Evolutionary conservation across 441 rosid genomes (phyloP), one percentile per base, ranked within the genome.

Genomic region (Corymbia calophylla): DNA sequence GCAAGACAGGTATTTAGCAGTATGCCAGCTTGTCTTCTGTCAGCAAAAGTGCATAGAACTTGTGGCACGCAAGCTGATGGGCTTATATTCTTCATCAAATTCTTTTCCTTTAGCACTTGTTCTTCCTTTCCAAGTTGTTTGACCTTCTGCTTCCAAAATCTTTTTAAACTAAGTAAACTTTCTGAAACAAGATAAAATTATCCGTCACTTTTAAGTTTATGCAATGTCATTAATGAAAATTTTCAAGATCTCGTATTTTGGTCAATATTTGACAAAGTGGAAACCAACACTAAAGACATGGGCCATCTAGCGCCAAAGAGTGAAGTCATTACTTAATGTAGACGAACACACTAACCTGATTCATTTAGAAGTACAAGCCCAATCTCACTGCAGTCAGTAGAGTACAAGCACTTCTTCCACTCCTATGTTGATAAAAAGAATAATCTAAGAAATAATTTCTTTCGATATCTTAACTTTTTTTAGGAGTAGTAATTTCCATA

Each of bases 361-460:
- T 91, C 97, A 92, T 91, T 95, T 89, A 95, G 88, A 89, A 90
- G 92, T 49, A 98, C 98, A 85, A 97, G 95, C 91, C 99, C 97
- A 90, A 96, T 95, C 93, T 98, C 99, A 91, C 99, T 93, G 94
- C 96, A 98, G 91, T 97, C 99, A 18, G 99, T 95, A 68, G 97
- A 93, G 94, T 96, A 95, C 91, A 97, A 93, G 90, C 95, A 93
- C 88, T 92, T 94, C 91, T 92, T 94, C 99, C 99, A 97, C 93
- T 95, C 99, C 99, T 98, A 86, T 56, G 88, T 32, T 81, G 86
- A 66, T 62, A 85, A 29, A 9, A 48, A 90, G 91, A 48, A 84
- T 53, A 86, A 51, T 60, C 39, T 70, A 91, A 88, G 88, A 86
- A 64, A 56, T 25, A 51, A 86, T 53, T 35, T 87, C 89, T 80